Percentiles rank a stretch among this genome's conserved stretches.
Evolutionary conservation across 306 rosid species (phyloP).

Genomic region (Alnus glutinosa): DNA sequence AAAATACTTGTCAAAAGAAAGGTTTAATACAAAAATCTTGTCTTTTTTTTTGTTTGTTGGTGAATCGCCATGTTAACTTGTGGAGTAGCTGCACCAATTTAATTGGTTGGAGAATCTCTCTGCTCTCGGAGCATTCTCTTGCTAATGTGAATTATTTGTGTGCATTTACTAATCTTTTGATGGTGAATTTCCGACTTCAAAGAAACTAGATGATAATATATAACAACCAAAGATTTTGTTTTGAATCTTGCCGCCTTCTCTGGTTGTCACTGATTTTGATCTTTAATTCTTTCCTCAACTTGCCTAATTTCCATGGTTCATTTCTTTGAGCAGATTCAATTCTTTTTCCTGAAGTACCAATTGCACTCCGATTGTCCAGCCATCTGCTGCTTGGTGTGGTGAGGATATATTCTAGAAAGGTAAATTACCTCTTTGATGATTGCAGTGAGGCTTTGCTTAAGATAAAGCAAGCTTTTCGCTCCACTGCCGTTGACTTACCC

Average conservation of each 20-base stretch:
- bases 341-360: slow-evolving; percentile 93
- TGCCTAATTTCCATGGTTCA: slow-evolving; percentile 23
- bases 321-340: slow-evolving; percentile 85
- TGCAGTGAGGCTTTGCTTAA: slow-evolving; percentile 99
- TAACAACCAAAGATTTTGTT: not conserved
- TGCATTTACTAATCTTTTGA: not conserved
- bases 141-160: not conserved
- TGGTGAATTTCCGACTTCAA: not conserved
- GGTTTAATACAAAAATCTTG: no score
- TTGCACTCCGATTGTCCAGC: slow-evolving; percentile 97
- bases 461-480: slow-evolving; percentile 99
- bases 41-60: not conserved
- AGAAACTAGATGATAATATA: not conserved
- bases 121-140: not conserved
- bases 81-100: not conserved
- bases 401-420: slow-evolving; percentile 99
- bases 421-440: slow-evolving; percentile 97
- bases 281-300: slow-evolving; percentile 20
- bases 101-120: not conserved
- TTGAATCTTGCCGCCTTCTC: slow-evolving; percentile 9
- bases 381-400: slow-evolving; percentile 99
- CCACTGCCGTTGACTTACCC: slow-evolving; percentile 95
- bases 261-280: slow-evolving; percentile 16
- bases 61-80: not conserved
- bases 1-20: no score